phyloP scores from a whole-genome alignment of 2,329 filamentous ascomycete species.

The Scedosporium boydii region DNA sequence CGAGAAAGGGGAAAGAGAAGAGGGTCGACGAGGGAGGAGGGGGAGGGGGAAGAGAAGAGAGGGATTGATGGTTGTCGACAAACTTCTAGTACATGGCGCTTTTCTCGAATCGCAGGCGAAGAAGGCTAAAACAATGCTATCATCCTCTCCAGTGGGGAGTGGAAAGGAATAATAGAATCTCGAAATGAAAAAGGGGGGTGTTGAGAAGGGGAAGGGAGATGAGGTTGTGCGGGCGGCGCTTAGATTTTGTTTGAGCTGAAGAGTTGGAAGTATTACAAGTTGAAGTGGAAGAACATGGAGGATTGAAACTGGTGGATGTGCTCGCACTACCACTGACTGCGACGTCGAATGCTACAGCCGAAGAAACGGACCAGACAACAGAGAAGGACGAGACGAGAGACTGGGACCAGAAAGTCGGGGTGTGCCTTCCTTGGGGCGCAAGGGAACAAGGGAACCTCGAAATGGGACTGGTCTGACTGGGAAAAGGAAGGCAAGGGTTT shows the following conservation, averaged over 20 bases:
- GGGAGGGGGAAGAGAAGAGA: neutral
- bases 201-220: conserved; percentile 1
- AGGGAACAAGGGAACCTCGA: neutral
- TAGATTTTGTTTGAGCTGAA: conserved; percentile 5
- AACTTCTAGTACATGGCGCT: neutral
- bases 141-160: conserved; percentile 3
- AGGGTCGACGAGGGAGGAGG: neutral
- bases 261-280: neutral
- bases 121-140: neutral
- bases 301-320: neutral
- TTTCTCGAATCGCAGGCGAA: neutral
- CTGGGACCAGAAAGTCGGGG: no score
- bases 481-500: no score
- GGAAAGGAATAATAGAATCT: neutral
- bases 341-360: neutral
- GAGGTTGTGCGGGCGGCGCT: conserved; percentile 6
- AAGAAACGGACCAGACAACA: neutral
- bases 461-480: neutral
- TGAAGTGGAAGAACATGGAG: neutral
- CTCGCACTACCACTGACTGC: neutral
- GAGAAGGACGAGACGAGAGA: no score
- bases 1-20: neutral
- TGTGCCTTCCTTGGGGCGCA: no score
- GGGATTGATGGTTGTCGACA: neutral
- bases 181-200: neutral